Evolutionary conservation across 441 rosid species (phyloP), one percentile per base, ranked within the genome.

Genomic region (Flueggea neowawraea): DNA sequence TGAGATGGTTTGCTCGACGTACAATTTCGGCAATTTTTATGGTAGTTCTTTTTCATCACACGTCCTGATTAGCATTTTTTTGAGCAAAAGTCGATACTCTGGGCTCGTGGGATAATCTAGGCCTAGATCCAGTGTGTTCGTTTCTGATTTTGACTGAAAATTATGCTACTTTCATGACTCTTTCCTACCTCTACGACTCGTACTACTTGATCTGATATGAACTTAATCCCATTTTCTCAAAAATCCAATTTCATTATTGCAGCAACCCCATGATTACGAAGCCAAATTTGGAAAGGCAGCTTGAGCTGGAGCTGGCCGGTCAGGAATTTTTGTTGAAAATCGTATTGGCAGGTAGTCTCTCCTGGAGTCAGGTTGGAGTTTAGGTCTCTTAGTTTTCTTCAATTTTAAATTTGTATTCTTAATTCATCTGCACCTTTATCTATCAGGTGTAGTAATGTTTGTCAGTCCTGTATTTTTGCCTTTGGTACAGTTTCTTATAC

Each of bases 1-100:
- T 67, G 88, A 87, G 98, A 73, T 92, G 98, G 98, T 92, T 92
- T 78, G 98, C 98, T 0, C 84, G 90, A 17, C 70, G 90, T 77
- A 78, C 84, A 72, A 90, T 92, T 68, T 80, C 90, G 16, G 98
- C 98, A 41, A 68, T 77, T 57, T 90, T 72, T 77, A 79, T 90
- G 95, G 96, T 91, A 91, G 63, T 44, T 11, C 10, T 9, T 39
- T 41, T 58, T 43, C 49, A 55, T 16, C 41, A n/a, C 12, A n/a
- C 45, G 3, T 43, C 45, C 45, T 1, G 12, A 47, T 10, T 47
- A 14, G 9, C n/a, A 10, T 9, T 14, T 12, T 47, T 10, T 10
- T 47, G n/a, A 47, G 14, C 14, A 47, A 47, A 47, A 14, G 9
- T 47, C 12, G 0, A 9, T 10, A 0, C 0, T 36, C 9, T 36